Evolutionary conservation across 345 rosid species (phyloP), one percentile per base, ranked within the genome.

Genomic region (Carallia pectinifolia): DNA sequence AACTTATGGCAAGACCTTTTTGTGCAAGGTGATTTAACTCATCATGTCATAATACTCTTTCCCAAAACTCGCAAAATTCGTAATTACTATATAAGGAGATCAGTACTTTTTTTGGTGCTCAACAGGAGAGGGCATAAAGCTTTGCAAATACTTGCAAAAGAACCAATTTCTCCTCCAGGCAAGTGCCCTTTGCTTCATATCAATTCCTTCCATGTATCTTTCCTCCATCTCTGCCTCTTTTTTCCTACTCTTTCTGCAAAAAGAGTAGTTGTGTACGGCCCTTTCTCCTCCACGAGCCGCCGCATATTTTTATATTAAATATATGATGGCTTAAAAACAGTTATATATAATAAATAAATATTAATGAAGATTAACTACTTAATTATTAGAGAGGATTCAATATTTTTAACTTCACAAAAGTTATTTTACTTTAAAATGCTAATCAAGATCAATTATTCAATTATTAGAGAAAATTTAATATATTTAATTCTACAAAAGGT

Each of bases 241-340:
- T n/a, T 3, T 53, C 62, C 38, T 38, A 23, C 62, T 17, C 23
- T 13, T 44, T 65, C 60, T 34, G 17, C 34, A 34, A 59, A 69
- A 61, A 69, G 44, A 23, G 37, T 19, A n/a, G 37, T 12, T 27
- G 7, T 30, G 8, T 30, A 17, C 62, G 10, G 34, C 12, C 37
- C 29, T 18, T 39, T 59, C 53, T 39, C 65, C 53, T 31, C 67
- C 71, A 4, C 73, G 16, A 29, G 2, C 56, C 52, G 73, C 73
- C 61, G 61, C 69, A 33, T 74, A 74, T 29, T 38, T 52, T 16
- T 8, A 31, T 62, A 16, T 18, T 30, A 54, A 56, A 75, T 69
- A 74, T 64, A 64, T 2, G 67, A 23, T 23, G 23, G 23, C 23
- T 23, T 23, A 23, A 23, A 23, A 23, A 23, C 23, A 23, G 23